Evolutionary conservation across 2,329 filamentous ascomycete genomes (phyloP), one percentile per base, ranked within the genome.

Genomic region (Talaromyces albobiverticillius): DNA sequence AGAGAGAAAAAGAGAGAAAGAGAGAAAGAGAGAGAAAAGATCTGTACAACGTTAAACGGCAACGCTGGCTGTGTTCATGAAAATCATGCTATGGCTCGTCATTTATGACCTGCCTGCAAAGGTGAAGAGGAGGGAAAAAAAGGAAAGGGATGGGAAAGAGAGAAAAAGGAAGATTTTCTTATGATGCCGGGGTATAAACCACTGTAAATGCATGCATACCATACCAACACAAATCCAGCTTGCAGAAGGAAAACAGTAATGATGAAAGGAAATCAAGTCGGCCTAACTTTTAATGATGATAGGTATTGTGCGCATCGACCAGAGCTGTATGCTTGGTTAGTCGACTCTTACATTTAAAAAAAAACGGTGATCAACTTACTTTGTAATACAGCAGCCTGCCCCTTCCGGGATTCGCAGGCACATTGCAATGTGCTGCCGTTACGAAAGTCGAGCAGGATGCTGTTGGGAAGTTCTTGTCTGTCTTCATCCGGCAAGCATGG

Each of bases 401-500:
- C 78, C 61, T 77, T 73, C 54, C 74, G 72, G 53, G 82, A 82
- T 64, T 83, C 80, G 61, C 81, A 83, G 38, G 84, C 84, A 64
- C 81, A 83, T 65, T 87, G 84, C 50, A 88, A 71, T 8, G 81
- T 82, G 34, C 80, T 79, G 20, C 83, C 83, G 60, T 86, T 82
- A 22, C 78, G 67, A 57, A 87, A 82, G 61, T 86, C 83, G 31
- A 87, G 73, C 25, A 86, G 68, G 34, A 88, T 82, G 58, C 91
- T 96, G 74, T 96, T 90, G 2, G 93, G 91, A 50, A 99, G 79
- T 75, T 99, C 94, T 73, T 96, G 89, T 61, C 90, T 79, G 67
- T 97, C 94, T 56, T 95, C 86, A 69, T 97, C 93, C 0, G 94
- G 94, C 14, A 89, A 79, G 62, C 87, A 90, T 0, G 92, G 92